Conservation (phyloP, 148 eudicot species). For the Diospyros kaki region DNA sequence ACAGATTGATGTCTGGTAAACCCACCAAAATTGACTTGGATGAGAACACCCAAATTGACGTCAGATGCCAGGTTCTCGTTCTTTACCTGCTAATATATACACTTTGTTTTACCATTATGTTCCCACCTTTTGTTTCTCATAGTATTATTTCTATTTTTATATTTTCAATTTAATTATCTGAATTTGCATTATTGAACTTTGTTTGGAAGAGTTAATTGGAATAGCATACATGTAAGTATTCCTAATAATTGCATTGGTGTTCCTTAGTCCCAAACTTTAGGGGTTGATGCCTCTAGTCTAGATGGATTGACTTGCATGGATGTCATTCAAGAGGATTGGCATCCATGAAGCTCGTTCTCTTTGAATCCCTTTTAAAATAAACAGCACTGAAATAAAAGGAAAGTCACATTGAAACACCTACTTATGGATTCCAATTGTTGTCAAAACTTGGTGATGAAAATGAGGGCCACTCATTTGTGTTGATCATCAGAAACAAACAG, state of each 20-base stretch:
- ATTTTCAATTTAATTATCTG: neutral
- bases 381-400: too few species aligned
- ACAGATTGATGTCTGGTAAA: conserved; percentile 77
- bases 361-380: too few species aligned
- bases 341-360: too few species aligned
- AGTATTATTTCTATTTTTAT: too few species aligned
- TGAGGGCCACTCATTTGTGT: too few species aligned
- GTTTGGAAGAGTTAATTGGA: neutral
- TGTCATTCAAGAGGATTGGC: neutral
- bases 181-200: neutral
- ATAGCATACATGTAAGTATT: neutral
- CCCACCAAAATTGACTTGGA: conserved; percentile 66
- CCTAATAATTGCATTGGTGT: neutral
- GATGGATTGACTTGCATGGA: too few species aligned
- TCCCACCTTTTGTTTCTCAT: too few species aligned
- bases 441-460: too few species aligned
- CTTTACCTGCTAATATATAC: neutral
- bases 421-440: too few species aligned
- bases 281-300: neutral
- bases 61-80: conserved; percentile 74
- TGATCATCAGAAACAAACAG: too few species aligned
- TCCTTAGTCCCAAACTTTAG: neutral
- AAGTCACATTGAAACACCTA: too few species aligned
- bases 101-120: neutral
- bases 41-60: conserved; percentile 62